phyloP scores from a whole-genome alignment of 768 basidiomycete species.

The Antrodiella citrinella region DNA sequence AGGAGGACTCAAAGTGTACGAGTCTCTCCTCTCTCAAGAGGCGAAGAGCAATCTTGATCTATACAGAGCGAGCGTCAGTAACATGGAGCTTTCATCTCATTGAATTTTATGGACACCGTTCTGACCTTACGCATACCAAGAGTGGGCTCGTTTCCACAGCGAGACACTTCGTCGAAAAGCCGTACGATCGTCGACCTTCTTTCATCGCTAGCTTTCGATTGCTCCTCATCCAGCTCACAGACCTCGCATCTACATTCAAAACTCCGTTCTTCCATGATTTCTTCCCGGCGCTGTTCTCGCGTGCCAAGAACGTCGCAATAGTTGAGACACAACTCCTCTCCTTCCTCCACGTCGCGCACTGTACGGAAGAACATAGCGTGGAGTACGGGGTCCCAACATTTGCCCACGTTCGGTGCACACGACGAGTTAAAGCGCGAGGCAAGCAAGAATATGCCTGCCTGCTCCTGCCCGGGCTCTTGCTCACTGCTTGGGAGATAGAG shows the following conservation, averaged over 20 bases:
- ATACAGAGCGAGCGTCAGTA: not conserved
- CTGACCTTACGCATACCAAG: conserved; percentile 21
- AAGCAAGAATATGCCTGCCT: conserved; percentile 20
- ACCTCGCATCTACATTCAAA: conserved; percentile 20
- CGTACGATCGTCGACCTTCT: conserved; percentile 12
- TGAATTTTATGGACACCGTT: too few relatives aligned
- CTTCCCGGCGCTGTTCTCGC: conserved; percentile 11
- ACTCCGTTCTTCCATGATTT: conserved; percentile 13
- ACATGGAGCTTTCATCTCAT: not conserved
- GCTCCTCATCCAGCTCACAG: conserved; percentile 15
- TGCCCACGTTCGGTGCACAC: conserved; percentile 23
- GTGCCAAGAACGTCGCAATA: conserved; percentile 18
- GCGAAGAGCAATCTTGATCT: conserved; percentile 20
- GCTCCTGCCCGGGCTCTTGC: conserved; percentile 3
- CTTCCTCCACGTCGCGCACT: conserved; percentile 16
- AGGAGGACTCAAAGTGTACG: conserved; percentile 20
- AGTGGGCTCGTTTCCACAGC: conserved; percentile 16
- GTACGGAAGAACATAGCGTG: conserved; percentile 20
- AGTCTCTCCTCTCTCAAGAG: conserved; percentile 20
- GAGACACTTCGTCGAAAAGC: conserved; percentile 17
- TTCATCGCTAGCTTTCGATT: conserved; percentile 13
- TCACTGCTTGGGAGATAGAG: conserved; percentile 9
- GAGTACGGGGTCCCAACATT: conserved; percentile 17
- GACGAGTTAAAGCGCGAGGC: conserved; percentile 23
- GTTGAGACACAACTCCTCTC: conserved; percentile 24